These are phyloP conservation scores for Crithidia sp. DNA, from an alignment of 208 protist genomes.

Conservation along the genomic window DNA sequence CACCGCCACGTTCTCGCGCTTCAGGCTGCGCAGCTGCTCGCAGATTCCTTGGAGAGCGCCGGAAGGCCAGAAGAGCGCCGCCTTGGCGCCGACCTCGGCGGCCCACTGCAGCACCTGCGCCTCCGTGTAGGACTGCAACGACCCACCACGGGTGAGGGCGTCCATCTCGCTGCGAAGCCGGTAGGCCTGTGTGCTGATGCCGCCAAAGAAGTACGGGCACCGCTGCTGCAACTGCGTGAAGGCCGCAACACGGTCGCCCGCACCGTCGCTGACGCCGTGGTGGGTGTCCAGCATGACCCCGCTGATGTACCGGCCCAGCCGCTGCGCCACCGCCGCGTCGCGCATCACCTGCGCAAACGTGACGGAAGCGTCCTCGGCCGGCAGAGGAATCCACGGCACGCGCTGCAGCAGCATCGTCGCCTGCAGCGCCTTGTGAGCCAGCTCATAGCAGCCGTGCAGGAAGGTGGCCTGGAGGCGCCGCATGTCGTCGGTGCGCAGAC, in stretches of 20 bases:
- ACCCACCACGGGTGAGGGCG: constrained; percentile 45
- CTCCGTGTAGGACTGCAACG: constrained; percentile 52
- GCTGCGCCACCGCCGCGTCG: constrained; percentile 67
- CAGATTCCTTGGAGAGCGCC: constrained; percentile 81
- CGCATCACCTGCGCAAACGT: constrained; percentile 80
- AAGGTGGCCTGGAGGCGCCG: constrained; percentile 52
- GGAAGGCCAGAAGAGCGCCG: constrained; percentile 72
- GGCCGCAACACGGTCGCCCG: constrained; percentile 40
- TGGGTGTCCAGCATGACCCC: constrained; percentile 58
- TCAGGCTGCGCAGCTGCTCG: constrained; percentile 70
- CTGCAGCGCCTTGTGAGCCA: constrained; percentile 66
- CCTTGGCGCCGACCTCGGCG: constrained; percentile 59
- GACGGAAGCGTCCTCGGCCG: constrained; percentile 49
- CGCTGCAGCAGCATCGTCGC: constrained; percentile 64
- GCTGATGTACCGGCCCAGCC: constrained; percentile 66
- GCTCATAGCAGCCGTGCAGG: constrained; percentile 45
- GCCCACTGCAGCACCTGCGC: constrained; percentile 65
- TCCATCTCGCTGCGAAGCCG: constrained; percentile 71
- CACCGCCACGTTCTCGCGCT: constrained; percentile 73
- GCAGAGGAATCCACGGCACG: constrained; percentile 53
- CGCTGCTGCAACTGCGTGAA: constrained; percentile 65
- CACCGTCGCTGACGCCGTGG: constrained; percentile 44
- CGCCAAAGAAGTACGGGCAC: constrained; percentile 87
- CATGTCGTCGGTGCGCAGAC: constrained; percentile 47
- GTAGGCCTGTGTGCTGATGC: constrained; percentile 70